Evolutionary conservation across 306 rosid genomes (phyloP).

Genomic region (Oxytropis ochrocephala): DNA sequence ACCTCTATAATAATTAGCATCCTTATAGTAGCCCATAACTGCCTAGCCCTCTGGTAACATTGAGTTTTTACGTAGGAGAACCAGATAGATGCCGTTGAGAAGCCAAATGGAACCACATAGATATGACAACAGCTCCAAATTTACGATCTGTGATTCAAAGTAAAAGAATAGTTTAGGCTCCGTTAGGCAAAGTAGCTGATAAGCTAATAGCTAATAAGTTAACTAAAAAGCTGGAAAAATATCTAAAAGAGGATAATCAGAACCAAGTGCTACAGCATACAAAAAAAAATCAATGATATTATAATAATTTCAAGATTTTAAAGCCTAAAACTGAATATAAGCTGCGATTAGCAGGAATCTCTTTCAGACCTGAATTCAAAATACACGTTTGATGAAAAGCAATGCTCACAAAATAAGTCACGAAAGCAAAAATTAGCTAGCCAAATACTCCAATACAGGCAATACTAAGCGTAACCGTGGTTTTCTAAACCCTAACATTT

Average conservation of each 20-base stretch:
- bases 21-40: slow-evolving; percentile 61
- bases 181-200: neutral
- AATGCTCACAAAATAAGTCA: neutral
- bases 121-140: slow-evolving; percentile 25
- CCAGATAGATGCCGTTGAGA: slow-evolving; percentile 23
- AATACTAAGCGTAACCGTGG: neutral
- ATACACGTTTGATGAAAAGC: neutral
- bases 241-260: neutral
- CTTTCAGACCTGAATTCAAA: neutral
- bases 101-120: slow-evolving; percentile 29
- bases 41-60: slow-evolving; percentile 72
- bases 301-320: neutral
- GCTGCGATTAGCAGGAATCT: neutral
- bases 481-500: neutral
- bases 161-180: neutral
- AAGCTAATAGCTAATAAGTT: neutral
- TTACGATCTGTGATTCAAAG: slow-evolving; percentile 26
- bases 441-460: neutral
- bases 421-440: neutral
- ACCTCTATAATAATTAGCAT: slow-evolving; percentile 49
- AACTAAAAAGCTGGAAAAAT: neutral
- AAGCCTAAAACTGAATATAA: neutral
- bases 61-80: slow-evolving; percentile 41
- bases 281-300: neutral
- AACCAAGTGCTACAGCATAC: neutral